Conservation (phyloP, 1,284 basidiomycete genomes). For the Ganoderma meredithae region DNA sequence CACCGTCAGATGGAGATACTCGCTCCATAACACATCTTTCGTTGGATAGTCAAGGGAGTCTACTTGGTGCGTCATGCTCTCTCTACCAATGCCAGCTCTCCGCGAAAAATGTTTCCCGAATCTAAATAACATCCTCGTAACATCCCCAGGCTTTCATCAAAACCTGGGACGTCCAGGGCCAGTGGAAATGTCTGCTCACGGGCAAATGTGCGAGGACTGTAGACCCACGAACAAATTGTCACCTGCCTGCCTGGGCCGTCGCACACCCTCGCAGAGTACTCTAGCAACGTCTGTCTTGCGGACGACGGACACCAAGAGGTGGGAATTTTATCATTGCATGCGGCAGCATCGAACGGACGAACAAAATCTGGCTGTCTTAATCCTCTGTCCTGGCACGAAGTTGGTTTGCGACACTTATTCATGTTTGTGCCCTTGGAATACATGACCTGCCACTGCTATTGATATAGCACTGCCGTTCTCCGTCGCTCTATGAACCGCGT, state of each 20-base stretch:
- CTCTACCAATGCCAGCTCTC: not conserved
- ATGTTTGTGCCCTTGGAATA: constrained; percentile 2
- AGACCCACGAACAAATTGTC: constrained; percentile 78
- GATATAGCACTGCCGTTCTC: constrained; percentile 22
- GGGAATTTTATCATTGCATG: constrained; percentile 64
- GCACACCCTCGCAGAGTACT: constrained; percentile 48
- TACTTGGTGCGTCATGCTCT: constrained; percentile 56
- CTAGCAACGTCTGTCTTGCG: constrained; percentile 41
- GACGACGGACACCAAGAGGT: constrained; percentile 30
- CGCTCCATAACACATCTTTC: constrained; percentile 77
- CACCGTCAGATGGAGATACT: constrained; percentile 76
- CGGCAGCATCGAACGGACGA: constrained; percentile 65
- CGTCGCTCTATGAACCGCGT: constrained; percentile 6
- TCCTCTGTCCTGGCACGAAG: constrained; percentile 27
- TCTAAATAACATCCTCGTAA: constrained; percentile 71
- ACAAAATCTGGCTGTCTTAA: constrained; percentile 44
- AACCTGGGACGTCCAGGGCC: constrained; percentile 78
- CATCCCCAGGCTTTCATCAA: constrained; percentile 73
- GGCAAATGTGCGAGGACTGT: constrained; percentile 75
- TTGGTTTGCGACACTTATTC: not conserved
- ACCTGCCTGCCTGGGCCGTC: constrained; percentile 71
- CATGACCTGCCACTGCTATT: constrained; percentile 27
- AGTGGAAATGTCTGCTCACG: constrained; percentile 74
- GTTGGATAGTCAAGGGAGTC: constrained; percentile 73
- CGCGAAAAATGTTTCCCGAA: not conserved